Conservation (phyloP, 352 stramenopile species). For the Pythium rishiriense region DNA sequence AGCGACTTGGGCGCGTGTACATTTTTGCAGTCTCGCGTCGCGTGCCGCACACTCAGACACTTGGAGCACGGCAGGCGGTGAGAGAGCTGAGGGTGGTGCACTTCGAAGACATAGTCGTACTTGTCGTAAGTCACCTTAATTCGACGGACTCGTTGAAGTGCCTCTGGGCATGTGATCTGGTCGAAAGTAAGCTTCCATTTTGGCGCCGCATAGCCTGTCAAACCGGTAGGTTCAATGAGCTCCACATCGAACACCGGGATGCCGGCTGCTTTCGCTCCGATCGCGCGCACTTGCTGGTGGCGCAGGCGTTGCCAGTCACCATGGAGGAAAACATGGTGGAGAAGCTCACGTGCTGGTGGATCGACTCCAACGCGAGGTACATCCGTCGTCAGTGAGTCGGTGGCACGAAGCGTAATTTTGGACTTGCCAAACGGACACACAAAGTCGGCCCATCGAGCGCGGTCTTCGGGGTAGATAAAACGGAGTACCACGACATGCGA, state of each 20-base stretch:
- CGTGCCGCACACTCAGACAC: not conserved
- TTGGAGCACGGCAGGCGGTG: not conserved
- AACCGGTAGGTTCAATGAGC: not conserved
- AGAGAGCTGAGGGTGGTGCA: not conserved
- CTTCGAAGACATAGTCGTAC: not conserved
- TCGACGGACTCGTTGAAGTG: not conserved
- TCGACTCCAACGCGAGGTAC: not conserved
- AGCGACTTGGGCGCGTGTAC: not conserved
- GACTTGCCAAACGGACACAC: not conserved
- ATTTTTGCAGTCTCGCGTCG: not conserved
- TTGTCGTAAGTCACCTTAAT: not conserved
- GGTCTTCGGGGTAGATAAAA: not conserved
- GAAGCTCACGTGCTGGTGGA: not conserved
- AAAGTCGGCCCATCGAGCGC: not conserved
- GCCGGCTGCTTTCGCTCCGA: not conserved
- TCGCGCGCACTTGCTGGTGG: not conserved
- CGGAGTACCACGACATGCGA: not conserved
- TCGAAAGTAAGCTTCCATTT: not conserved
- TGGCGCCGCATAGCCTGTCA: not conserved
- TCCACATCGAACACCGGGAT: not conserved
- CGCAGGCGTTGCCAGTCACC: not conserved
- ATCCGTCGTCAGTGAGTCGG: not conserved
- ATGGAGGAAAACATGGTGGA: not conserved
- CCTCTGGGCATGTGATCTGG: not conserved
- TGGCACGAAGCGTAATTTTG: not conserved